Base-by-base conservation (phyloP, 2,329 filamentous ascomycete genomes). In the Zymoseptoria brevis region DNA sequence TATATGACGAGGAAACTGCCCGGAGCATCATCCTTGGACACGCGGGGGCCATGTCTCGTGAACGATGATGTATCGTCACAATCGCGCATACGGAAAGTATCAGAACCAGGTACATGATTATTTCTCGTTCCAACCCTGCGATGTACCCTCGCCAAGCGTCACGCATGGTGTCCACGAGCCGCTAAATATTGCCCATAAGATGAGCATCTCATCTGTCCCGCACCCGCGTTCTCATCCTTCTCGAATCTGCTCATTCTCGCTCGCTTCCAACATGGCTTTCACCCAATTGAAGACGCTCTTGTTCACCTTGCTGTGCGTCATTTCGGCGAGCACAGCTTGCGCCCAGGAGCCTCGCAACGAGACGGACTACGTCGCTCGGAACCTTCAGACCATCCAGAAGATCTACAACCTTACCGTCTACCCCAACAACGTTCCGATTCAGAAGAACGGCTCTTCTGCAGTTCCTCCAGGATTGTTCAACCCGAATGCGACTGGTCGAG, bases 361-460 rank as follows among this genome's bases (percentile, higher is more conserved):
- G 7, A 45, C 35, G 11, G 35, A 45, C 35, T 45, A 45, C 7
- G 35, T 45, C 22, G 51, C 51, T 4, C 73, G 75, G 60, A 76
- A 76, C 60, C 65, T 73, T 60, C 64, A 70, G 50, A 76, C 74
- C 21, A 71, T 76, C 53, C 68, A 69, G 41, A 61, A 62, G 49
- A 75, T 77, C 59, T 77, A 77, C 68, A 74, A 75, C 63, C 68
- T 74, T 22, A 76, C 73, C 41, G 72, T 75, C 57, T 76, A 72
- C 60, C 75, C 75, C 7, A 72, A 73, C 53, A 73, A 76, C 57
- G 55, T 73, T 4, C 68, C 71, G 8, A 72, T 78, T 51, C 66
- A 76, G 58, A 56, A 63, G 16, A 60, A 68, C 19, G 75, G 75
- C 50, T 68, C 67, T 2, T 62, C 66, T 0, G 72, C 67, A 24